These are phyloP conservation scores for Schoenoplectus tabernaemontani DNA, from an alignment of 202 grass and related monocot species.

Conservation along the genomic window DNA sequence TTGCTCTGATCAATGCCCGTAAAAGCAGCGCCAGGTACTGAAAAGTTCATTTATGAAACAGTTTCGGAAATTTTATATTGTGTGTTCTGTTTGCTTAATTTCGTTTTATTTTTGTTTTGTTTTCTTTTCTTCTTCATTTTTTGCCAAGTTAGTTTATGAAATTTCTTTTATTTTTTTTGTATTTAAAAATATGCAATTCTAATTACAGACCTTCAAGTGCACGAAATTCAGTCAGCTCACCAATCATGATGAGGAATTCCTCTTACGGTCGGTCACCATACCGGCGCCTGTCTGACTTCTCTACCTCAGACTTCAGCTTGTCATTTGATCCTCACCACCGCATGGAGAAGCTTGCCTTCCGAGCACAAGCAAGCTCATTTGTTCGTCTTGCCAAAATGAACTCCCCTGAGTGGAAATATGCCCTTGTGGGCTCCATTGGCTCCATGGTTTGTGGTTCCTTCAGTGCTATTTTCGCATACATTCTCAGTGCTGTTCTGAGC, in stretches of 20 bases:
- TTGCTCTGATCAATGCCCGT: slow-evolving; percentile 56
- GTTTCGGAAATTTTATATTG: background rate
- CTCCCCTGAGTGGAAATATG: slow-evolving; percentile 78
- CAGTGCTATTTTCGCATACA: slow-evolving; percentile 92
- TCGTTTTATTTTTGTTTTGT: background rate
- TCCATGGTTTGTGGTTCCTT: slow-evolving; percentile 97
- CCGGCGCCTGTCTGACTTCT: slow-evolving; percentile 86
- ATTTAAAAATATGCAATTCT: background rate
- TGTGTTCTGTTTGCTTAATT: background rate
- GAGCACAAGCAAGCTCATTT: slow-evolving; percentile 87
- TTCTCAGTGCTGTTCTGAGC: slow-evolving; percentile 90
- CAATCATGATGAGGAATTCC: slow-evolving; percentile 89
- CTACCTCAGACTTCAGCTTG: slow-evolving; percentile 56
- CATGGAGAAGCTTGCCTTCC: slow-evolving; percentile 54
- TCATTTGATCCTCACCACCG: slow-evolving; percentile 41
- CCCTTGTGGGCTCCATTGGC: slow-evolving; percentile 43
- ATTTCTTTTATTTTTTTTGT: background rate
- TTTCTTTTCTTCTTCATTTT: background rate
- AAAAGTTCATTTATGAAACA: background rate
- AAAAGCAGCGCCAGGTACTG: slow-evolving; percentile 67
- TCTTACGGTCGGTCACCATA: slow-evolving; percentile 88
- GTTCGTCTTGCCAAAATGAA: slow-evolving; percentile 82
- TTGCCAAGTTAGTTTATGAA: background rate
- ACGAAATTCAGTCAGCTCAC: slow-evolving; percentile 89
- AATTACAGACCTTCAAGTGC: slow-evolving; percentile 61